Percentiles rank a stretch among this genome's conserved stretches.
Conservation (phyloP, 768 basidiomycete species). For the Amanita rubescens region DNA sequence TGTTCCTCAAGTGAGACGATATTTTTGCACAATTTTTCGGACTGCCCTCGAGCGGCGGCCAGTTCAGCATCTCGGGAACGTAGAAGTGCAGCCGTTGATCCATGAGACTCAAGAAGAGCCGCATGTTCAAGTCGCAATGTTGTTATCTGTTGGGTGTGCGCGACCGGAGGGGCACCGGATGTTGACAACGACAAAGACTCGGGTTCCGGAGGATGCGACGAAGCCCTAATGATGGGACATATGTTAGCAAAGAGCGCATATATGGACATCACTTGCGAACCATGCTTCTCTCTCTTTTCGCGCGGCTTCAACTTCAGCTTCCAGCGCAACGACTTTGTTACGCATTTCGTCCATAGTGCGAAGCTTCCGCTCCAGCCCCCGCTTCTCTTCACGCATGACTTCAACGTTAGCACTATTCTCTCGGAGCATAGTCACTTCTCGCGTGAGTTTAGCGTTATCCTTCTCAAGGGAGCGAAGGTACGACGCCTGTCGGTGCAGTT, state of each 20-base stretch:
- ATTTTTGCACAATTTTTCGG: slow-evolving; percentile 27
- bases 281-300: slow-evolving; percentile 51
- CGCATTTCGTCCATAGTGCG: slow-evolving; percentile 44
- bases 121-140: slow-evolving; percentile 57
- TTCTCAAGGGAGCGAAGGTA: slow-evolving; percentile 56
- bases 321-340: slow-evolving; percentile 46
- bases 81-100: slow-evolving; percentile 46
- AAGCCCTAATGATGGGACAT: neutral
- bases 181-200: neutral
- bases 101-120: slow-evolving; percentile 59
- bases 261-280: slow-evolving; percentile 20
- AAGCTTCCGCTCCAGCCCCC: slow-evolving; percentile 49
- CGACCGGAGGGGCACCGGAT: slow-evolving; percentile 19
- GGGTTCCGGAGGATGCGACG: slow-evolving; percentile 6
- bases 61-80: slow-evolving; percentile 49
- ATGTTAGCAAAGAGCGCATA: neutral
- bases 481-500: slow-evolving; percentile 57
- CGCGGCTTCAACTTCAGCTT: slow-evolving; percentile 59
- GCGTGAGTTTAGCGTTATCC: slow-evolving; percentile 45
- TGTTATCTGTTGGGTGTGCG: slow-evolving; percentile 52
- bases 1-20: slow-evolving; percentile 29
- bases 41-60: slow-evolving; percentile 26
- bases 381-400: slow-evolving; percentile 69
- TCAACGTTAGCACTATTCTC: slow-evolving; percentile 56
- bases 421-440: slow-evolving; percentile 46